A percentile compares a stretch with the other conserved stretches of the same genome.
These are phyloP conservation scores for Carex myosuroides DNA, from an alignment of 176 grass and related monocot genomes.

Conservation along the genomic window DNA sequence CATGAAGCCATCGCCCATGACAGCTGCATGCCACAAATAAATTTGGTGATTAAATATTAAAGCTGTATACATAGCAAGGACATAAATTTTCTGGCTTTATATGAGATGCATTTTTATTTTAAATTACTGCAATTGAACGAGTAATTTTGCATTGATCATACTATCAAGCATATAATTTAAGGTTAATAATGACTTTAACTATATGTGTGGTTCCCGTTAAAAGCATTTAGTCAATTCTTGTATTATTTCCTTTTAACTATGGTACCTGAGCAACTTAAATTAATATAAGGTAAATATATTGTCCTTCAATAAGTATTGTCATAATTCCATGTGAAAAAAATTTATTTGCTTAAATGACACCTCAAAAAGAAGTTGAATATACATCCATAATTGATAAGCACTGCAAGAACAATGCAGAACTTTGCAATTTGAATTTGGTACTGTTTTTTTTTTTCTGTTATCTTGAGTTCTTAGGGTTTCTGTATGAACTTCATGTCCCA, in stretches of 20 bases:
- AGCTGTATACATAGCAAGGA: not conserved
- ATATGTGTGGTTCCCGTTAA: not conserved
- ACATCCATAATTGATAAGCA: not conserved
- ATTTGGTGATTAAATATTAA: not conserved
- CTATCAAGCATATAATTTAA: not conserved
- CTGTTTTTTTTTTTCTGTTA: not conserved
- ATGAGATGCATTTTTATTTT: not conserved
- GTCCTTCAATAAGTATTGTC: not conserved
- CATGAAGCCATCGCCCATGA: conserved; percentile 67
- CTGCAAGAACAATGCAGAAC: not conserved
- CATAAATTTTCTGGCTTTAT: not conserved
- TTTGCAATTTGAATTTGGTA: not conserved
- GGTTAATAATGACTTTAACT: not conserved
- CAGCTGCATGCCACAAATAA: conserved; percentile 22
- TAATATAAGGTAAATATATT: not conserved
- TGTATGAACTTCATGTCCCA: not conserved
- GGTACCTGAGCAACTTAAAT: not conserved
- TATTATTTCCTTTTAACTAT: not conserved
- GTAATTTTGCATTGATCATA: not conserved
- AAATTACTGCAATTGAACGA: not conserved
- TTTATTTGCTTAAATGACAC: not conserved
- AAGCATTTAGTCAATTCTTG: not conserved
- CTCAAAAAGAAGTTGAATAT: not conserved
- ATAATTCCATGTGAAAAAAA: not conserved
- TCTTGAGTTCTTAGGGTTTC: not conserved